A percentile compares a stretch with the other conserved stretches of the same genome.
phyloP scores from a whole-genome alignment of 164 flowering plant species.

The Sedum album region DNA sequence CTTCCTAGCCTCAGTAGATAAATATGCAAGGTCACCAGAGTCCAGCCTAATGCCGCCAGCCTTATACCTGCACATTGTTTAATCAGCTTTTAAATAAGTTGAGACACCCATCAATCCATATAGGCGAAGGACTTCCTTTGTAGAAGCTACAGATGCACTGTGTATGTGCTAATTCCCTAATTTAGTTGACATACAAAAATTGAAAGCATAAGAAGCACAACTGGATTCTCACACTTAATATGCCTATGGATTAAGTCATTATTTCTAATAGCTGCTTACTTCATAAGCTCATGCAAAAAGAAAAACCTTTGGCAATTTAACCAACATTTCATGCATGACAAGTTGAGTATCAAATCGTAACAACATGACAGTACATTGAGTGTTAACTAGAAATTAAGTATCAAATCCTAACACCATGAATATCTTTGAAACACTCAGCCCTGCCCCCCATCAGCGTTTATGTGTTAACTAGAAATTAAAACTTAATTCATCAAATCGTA shows the following conservation, averaged over 20 bases:
- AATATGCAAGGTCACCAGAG: slow-evolving; percentile 94
- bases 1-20: slow-evolving; percentile 74
- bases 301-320: too few relatives aligned
- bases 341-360: too few relatives aligned
- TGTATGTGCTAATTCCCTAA: too few relatives aligned
- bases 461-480: background rate
- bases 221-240: background rate
- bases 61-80: slow-evolving; percentile 55
- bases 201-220: background rate
- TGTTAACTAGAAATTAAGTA: too few relatives aligned
- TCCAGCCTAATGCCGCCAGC: slow-evolving; percentile 90
- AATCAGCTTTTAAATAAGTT: background rate
- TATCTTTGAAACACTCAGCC: background rate
- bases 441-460: background rate
- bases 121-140: too few relatives aligned
- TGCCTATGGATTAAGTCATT: background rate
- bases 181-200: background rate
- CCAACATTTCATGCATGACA: too few relatives aligned
- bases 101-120: background rate
- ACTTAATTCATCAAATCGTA: background rate
- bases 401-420: background rate
- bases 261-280: background rate
- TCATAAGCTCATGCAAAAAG: background rate
- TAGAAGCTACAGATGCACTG: too few relatives aligned
- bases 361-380: too few relatives aligned